phyloP scores from a whole-genome alignment of 225 moss, liverwort and hornwort species.

The Antitrichia curtipendula region DNA sequence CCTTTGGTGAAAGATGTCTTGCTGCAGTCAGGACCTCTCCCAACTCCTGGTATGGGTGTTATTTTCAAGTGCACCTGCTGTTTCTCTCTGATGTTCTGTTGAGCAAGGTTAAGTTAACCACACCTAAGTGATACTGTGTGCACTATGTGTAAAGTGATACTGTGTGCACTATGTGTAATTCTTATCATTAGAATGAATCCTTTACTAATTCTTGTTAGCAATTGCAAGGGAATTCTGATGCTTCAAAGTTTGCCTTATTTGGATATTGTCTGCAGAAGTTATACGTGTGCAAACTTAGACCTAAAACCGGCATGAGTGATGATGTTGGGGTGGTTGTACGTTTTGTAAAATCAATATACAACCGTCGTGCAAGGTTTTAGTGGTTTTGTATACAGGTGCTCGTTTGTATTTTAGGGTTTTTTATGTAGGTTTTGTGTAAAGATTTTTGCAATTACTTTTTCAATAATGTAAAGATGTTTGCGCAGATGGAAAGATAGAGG shows the following conservation, averaged over 20 bases:
- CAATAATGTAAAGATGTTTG: neutral
- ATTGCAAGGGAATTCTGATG: neutral
- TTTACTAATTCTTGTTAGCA: neutral
- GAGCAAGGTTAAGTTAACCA: neutral
- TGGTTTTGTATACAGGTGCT: neutral
- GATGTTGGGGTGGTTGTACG: neutral
- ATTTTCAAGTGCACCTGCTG: neutral
- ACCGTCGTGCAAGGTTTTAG: neutral
- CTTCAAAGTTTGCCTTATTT: neutral
- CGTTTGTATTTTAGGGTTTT: neutral
- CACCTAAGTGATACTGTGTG: neutral
- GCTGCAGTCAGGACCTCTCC: slow-evolving; percentile 49
- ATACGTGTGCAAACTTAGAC: neutral
- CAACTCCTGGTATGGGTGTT: slow-evolving; percentile 22
- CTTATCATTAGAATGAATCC: neutral
- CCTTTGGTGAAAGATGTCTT: slow-evolving; percentile 68
- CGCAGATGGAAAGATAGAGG: slow-evolving; percentile 66
- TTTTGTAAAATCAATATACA: neutral
- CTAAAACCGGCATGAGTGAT: neutral
- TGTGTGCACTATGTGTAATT: neutral
- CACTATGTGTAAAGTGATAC: neutral
- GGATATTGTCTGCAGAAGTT: neutral
- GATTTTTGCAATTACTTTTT: neutral
- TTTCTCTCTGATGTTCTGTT: neutral
- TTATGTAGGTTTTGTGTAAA: neutral